Base-by-base conservation (phyloP, 2,329 filamentous ascomycete species). In the Colletotrichum ledebouriae region DNA sequence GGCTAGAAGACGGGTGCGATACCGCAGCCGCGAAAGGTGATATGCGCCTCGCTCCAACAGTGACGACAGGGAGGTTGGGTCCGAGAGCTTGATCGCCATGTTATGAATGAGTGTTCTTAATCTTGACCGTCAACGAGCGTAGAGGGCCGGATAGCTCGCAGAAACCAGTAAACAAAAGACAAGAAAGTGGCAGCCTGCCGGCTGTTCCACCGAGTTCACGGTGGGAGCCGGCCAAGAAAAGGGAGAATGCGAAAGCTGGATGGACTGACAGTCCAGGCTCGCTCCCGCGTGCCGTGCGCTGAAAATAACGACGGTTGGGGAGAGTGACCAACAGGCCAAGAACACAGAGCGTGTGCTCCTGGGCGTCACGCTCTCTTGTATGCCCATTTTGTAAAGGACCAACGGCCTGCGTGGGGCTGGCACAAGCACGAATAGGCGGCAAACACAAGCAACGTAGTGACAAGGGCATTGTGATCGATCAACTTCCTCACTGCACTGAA, bases 191-290 rank as follows among this genome's bases (percentile, higher is more conserved):
- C 22, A n/a, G 44, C 13, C n/a, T 33, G 46, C 46, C 20, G 46
- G 46, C 11, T 49, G 20, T 17, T 22, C n/a, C 20, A 6, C 20
- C 46, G 3, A 11, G 12, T 13, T 49, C 2, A 20, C 6, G 6
- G 17, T 49, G n/a, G 46, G 25, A 33, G n/a, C 49, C 25, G 49
- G 49, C 49, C 25, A 52, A 52, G 49, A 52, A 34, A 20, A 52
- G 25, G 12, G n/a, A 52, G 12, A 6, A 22, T 29, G 46, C 10
- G 11, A n/a, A 20, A 13, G 2, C 4, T 11, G 13, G 6, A 13
- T n/a, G 49, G 33, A 13, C 12, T 13, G 49, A 11, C 25, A 10
- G 3, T 6, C 12, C 11, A n/a, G 49, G 49, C 22, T 20, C 17
- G 20, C 20, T 3, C 6, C 7, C 6, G 6, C 29, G 29, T 29